Evolutionary conservation across 2,329 filamentous ascomycete species (phyloP), one percentile per base, ranked within the genome.

Genomic region (Bipolaris oryzae): DNA sequence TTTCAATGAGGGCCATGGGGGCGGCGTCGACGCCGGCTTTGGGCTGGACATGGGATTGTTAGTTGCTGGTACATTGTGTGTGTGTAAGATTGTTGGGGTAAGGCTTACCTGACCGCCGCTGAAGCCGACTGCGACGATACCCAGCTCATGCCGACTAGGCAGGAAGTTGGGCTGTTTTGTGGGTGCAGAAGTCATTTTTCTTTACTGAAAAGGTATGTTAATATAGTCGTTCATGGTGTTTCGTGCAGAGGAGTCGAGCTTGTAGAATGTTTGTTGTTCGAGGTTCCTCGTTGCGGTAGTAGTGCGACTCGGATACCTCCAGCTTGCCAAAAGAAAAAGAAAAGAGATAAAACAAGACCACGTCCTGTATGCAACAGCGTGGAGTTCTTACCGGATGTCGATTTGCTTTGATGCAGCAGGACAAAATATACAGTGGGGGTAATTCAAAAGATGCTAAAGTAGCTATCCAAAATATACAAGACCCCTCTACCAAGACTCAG

Each of bases 71-170:
- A 9, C 20, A 21, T 33, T 56, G 60, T n/a, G 25, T 10, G 7
- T 54, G 53, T 44, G 20, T 45, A 18, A 18, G 23, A 4, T 10
- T 7, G 28, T 7, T 34, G 41, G 7, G 25, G 34, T 23, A 15
- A 18, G 9, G 1, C 82, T 68, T 87, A 95, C 92, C 87, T 97
- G 95, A 55, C 95, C 95, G 65, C 94, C 94, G 51, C 92, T 96
- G 82, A 98, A 99, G 61, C 94, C 94, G 35, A 98, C 95, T 47
- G 94, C 92, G 35, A 98, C 92, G 54, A 99, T 85, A 61, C 94
- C 95, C 63, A 99, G 84, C 72, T 98, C 88, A 72, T 90, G 84
- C 31, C 87, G 85, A 73, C 88, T 84, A 62, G 88, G 83, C 67
- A 98, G 89, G 81, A 97, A 98, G 73, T 89, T 92, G 58, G 86